Conservation (phyloP, 177 flowering plant genomes). For the Vitis hybrid region DNA sequence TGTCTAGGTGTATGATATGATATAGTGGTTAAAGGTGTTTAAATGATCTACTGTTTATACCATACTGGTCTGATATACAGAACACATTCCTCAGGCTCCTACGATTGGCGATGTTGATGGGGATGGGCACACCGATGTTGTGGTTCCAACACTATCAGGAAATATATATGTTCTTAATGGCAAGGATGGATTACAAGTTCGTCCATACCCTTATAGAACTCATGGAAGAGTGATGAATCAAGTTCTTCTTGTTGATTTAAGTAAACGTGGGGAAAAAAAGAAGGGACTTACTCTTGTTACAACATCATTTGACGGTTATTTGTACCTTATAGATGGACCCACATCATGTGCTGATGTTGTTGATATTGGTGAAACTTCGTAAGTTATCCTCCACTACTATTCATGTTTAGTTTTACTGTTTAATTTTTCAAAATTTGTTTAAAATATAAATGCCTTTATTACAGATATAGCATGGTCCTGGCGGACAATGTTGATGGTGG, state of each 20-base stretch:
- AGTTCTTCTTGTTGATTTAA: constrained; percentile 90
- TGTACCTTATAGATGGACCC: constrained; percentile 93
- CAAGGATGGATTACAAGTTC: constrained; percentile 77
- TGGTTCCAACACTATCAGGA: constrained; percentile 89
- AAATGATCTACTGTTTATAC: neutral
- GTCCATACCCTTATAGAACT: constrained; percentile 92
- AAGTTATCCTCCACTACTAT: constrained; percentile 28
- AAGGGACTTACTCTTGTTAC: constrained; percentile 91
- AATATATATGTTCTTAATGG: constrained; percentile 95
- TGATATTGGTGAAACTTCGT: constrained; percentile 99
- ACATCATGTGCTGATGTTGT: constrained; percentile 99
- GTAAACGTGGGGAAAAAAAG: constrained; percentile 73
- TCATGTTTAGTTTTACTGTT: neutral
- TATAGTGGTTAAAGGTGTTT: neutral
- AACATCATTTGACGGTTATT: constrained; percentile 95
- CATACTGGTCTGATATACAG: constrained; percentile 3
- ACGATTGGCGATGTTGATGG: constrained; percentile 94
- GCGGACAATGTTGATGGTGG: constrained; percentile 99
- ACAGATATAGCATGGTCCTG: constrained; percentile 97
- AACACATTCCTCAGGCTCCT: constrained; percentile 63
- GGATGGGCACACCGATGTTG: constrained; percentile 95
- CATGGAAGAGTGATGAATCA: constrained; percentile 98
- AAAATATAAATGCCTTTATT: neutral
- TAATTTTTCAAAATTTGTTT: neutral
- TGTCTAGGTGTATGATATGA: neutral